A percentile compares a stretch with the other conserved stretches of the same genome.
These are phyloP conservation scores for Primulina huaijiensis DNA, from an alignment of 257 asterid species.

Conservation along the genomic window DNA sequence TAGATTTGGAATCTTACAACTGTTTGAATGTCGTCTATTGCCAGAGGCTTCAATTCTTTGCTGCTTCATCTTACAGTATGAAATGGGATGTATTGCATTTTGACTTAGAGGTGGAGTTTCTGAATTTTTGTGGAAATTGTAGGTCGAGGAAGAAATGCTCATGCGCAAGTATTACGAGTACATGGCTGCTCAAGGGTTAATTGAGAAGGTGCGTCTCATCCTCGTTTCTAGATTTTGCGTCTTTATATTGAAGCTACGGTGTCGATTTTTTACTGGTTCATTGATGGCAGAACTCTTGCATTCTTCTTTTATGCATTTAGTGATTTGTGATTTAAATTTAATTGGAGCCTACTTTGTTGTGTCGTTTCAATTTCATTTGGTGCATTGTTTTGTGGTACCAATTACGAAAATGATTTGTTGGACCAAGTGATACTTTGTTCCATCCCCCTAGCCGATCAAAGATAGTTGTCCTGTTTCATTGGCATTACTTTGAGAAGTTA, in stretches of 20 bases:
- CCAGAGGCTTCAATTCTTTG: neutral
- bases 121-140: conserved; percentile 26
- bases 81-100: neutral
- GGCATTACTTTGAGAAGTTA: neutral
- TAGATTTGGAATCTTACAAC: neutral
- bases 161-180: conserved; percentile 85
- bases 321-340: too few relatives aligned
- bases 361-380: neutral
- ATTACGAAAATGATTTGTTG: too few relatives aligned
- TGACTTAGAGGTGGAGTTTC: conserved; percentile 1
- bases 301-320: neutral
- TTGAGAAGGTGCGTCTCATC: conserved; percentile 39
- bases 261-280: neutral
- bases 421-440: neutral
- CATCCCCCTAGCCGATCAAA: neutral
- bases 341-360: neutral
- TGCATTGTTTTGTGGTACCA: neutral
- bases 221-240: conserved; percentile 1
- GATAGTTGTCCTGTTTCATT: neutral
- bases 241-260: neutral
- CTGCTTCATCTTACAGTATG: neutral
- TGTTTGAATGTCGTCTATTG: neutral
- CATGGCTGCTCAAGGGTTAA: conserved; percentile 65
- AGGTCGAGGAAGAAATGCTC: conserved; percentile 93
- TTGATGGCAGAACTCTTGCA: neutral